Base-by-base conservation (phyloP, 2,329 filamentous ascomycete species). In the Furcasterigmium sp. region DNA sequence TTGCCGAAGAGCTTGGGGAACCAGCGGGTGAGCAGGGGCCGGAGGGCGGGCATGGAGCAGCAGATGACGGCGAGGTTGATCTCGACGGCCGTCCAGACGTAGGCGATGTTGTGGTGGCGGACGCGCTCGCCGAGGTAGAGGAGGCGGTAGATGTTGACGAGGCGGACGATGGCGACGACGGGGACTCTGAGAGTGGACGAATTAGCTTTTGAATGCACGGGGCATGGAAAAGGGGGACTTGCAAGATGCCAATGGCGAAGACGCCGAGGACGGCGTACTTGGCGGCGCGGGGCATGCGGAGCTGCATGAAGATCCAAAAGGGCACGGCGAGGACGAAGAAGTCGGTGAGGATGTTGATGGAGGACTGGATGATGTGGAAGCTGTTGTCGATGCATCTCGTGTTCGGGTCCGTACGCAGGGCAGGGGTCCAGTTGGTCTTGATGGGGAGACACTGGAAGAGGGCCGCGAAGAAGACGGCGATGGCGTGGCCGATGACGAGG, bases 391-490 rank as follows among this genome's bases (percentile, higher is more conserved):
- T 43, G 6, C 29, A 11, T 25, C 43, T 17, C 23, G 34, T 11
- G 36, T 42, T 9, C 11, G 38, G 38, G 9, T 40, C 23, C 28
- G 37, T 6, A 40, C 35, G 7, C 19, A 36, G 29, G 10, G 30
- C 39, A 18, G n/a, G 45, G 5, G 62, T 46, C 57, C 63, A 69
- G 42, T 57, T 57, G 34, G 56, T 53, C n/a, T 53, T 49, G 26
- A 68, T 49, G 1, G 64, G 64, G 10, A 52, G 53, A 46, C 68
- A 70, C 43, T 70, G 65, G 39, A 71, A 63, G 2, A 67, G 41
- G 13, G 59, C 59, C 3, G 56, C 58, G 32, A 68, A 54, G 44
- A 68, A 63, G 4, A 67, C 56, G 17, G 60, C 55, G 3, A 63
- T 51, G 14, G 61, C 56, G 25, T 67, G 56, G 1, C 56, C 45